Conservation (phyloP, 2,329 filamentous ascomycete genomes). For the Myotisia sp. region DNA sequence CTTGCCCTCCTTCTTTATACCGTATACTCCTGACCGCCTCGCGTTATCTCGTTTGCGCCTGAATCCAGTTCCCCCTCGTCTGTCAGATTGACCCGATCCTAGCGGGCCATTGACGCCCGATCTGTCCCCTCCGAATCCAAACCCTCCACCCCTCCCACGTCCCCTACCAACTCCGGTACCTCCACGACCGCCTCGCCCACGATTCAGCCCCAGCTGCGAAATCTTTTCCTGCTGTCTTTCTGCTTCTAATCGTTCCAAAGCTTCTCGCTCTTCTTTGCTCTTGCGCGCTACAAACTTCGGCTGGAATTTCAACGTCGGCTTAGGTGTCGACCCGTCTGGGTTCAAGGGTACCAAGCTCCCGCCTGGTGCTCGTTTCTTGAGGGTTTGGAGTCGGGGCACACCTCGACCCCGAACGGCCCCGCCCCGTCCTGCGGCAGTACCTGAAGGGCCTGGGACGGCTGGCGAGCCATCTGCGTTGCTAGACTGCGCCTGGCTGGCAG, state of each 20-base stretch:
- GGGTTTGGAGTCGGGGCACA: constrained; percentile 30
- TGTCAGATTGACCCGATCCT: constrained; percentile 17
- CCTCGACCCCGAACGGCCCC: constrained; percentile 12
- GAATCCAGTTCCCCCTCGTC: constrained; percentile 16
- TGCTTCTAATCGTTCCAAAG: constrained; percentile 29
- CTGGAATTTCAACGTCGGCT: constrained; percentile 30
- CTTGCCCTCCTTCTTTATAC: constrained; percentile 17
- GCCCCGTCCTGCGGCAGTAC: not conserved
- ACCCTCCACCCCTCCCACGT: constrained; percentile 18
- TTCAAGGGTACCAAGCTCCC: constrained; percentile 24
- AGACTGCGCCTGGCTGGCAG: constrained; percentile 4
- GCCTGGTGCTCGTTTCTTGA: constrained; percentile 26
- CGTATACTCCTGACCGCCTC: constrained; percentile 17
- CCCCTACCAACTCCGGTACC: constrained; percentile 20
- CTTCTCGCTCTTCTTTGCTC: constrained; percentile 34
- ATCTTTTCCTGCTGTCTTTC: constrained; percentile 27
- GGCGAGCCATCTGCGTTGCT: constrained; percentile 3
- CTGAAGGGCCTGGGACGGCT: constrained; percentile 5
- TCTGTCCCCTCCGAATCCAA: constrained; percentile 16
- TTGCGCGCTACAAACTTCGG: constrained; percentile 29
- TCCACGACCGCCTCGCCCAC: constrained; percentile 8
- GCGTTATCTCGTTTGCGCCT: constrained; percentile 15
- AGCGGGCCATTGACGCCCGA: constrained; percentile 19
- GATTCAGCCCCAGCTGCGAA: constrained; percentile 25
- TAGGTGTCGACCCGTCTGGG: constrained; percentile 19